Conservation (phyloP, 768 basidiomycete genomes). For the Porpolomopsis calyptriformis region DNA sequence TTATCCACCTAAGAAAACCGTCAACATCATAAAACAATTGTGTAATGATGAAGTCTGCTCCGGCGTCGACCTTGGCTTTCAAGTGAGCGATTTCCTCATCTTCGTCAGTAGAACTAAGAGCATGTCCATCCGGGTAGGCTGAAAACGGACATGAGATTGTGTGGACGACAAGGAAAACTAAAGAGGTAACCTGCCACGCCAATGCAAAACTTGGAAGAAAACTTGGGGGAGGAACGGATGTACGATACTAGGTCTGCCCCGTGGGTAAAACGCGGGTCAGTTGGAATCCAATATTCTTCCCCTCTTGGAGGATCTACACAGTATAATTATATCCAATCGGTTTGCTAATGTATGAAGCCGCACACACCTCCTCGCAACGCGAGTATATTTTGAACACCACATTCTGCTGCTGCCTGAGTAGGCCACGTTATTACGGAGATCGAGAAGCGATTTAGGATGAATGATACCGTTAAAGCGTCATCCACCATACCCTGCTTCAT, state of each 20-base stretch:
- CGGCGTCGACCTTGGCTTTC: slow-evolving; percentile 84
- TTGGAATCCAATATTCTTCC: slow-evolving; percentile 85
- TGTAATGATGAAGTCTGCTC: slow-evolving; percentile 92
- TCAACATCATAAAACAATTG: slow-evolving; percentile 97
- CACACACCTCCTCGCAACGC: slow-evolving; percentile 78
- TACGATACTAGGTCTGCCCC: slow-evolving; percentile 87
- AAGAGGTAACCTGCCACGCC: slow-evolving; percentile 73
- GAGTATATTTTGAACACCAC: slow-evolving; percentile 81
- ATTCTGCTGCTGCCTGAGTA: slow-evolving; percentile 58
- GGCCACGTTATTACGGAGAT: slow-evolving; percentile 1
- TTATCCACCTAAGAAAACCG: slow-evolving; percentile 70
- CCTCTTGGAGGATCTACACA: slow-evolving; percentile 80
- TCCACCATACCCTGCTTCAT: slow-evolving; percentile 87
- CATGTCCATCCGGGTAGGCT: slow-evolving; percentile 90
- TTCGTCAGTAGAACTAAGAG: slow-evolving; percentile 47
- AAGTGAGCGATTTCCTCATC: slow-evolving; percentile 59
- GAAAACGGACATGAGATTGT: slow-evolving; percentile 3
- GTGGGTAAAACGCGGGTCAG: slow-evolving; percentile 73
- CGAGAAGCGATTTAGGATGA: neutral
- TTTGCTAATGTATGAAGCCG: slow-evolving; percentile 1
- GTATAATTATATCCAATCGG: no score
- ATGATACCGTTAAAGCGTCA: slow-evolving; percentile 64
- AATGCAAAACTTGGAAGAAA: slow-evolving; percentile 79
- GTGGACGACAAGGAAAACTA: slow-evolving; percentile 1
- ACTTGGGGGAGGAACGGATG: slow-evolving; percentile 68